These are phyloP conservation scores for Kuraishia cidri DNA, from an alignment of 805 yeast species.

Conservation along the genomic window DNA sequence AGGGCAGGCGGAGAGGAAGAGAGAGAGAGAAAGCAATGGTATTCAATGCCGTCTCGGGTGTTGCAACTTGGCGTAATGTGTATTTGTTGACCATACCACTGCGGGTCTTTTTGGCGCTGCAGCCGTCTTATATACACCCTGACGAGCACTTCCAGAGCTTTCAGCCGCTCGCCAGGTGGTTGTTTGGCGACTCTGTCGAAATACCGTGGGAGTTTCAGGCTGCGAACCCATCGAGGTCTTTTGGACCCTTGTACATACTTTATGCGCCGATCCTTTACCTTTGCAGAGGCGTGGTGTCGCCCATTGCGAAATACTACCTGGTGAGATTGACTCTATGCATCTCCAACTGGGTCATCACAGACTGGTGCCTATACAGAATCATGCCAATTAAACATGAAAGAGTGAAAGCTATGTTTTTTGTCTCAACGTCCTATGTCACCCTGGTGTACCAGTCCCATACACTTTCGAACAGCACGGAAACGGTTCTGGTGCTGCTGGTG, in stretches of 20 bases:
- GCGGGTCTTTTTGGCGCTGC: constrained; percentile 49
- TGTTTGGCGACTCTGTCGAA: constrained; percentile 29
- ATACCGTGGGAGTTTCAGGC: constrained; percentile 81
- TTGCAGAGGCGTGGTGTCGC: constrained; percentile 17
- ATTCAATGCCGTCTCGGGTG: not conserved
- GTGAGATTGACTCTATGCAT: constrained; percentile 36
- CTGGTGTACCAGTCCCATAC: constrained; percentile 79
- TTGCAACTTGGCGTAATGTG: constrained; percentile 34
- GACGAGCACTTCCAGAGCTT: constrained; percentile 96
- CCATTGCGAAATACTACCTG: constrained; percentile 42
- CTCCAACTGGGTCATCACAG: constrained; percentile 20
- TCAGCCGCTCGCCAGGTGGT: constrained; percentile 47
- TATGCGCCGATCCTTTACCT: constrained; percentile 56
- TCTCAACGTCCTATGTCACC: constrained; percentile 59
- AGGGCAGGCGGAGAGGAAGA: not conserved
- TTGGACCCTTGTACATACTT: constrained; percentile 53
- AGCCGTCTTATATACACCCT: constrained; percentile 88
- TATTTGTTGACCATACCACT: constrained; percentile 34
- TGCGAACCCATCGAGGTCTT: constrained; percentile 56
- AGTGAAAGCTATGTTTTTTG: constrained; percentile 33
- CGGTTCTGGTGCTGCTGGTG: constrained; percentile 39
- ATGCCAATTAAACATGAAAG: constrained; percentile 23
- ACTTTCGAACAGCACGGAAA: constrained; percentile 83
- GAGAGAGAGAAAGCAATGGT: not conserved
- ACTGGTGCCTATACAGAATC: constrained; percentile 18